These are phyloP conservation scores for Fraxinus excelsior DNA, from an alignment of 257 asterid genomes.

Conservation along the genomic window DNA sequence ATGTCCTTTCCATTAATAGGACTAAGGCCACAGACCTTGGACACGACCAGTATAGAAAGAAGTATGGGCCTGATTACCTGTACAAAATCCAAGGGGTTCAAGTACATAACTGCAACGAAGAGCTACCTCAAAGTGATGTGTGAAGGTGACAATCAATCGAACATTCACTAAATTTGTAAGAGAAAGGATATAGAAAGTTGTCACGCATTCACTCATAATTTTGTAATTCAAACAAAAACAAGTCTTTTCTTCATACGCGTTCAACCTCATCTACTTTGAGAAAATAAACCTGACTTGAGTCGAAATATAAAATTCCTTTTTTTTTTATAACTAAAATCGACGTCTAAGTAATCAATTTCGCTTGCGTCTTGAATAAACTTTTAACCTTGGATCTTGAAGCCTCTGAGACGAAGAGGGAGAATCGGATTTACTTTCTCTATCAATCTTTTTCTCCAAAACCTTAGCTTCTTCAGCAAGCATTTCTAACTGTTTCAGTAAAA, in stretches of 20 bases:
- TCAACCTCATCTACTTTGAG: neutral
- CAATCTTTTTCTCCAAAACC: constrained; percentile 54
- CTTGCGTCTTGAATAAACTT: neutral
- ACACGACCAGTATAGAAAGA: too few species aligned
- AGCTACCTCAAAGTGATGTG: too few species aligned
- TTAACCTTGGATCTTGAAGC: constrained; percentile 29
- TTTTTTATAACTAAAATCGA: neutral
- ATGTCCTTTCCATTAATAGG: too few species aligned
- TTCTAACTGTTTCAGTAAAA: constrained; percentile 56
- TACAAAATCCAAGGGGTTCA: too few species aligned
- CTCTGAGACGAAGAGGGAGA: constrained; percentile 56
- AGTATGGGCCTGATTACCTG: too few species aligned
- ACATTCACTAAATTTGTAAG: too few species aligned
- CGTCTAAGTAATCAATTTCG: neutral
- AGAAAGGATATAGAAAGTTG: too few species aligned
- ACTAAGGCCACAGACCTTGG: too few species aligned
- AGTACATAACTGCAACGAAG: too few species aligned
- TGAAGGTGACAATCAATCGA: too few species aligned
- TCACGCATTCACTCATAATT: too few species aligned
- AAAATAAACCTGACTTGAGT: neutral
- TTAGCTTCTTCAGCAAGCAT: constrained; percentile 74
- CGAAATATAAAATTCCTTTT: constrained; percentile 12
- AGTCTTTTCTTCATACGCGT: neutral
- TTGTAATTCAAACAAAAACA: neutral
- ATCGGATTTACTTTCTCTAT: constrained; percentile 41